Evolutionary conservation across 345 rosid genomes (phyloP), one percentile per base, ranked within the genome.

Genomic region (Excoecaria agallocha): DNA sequence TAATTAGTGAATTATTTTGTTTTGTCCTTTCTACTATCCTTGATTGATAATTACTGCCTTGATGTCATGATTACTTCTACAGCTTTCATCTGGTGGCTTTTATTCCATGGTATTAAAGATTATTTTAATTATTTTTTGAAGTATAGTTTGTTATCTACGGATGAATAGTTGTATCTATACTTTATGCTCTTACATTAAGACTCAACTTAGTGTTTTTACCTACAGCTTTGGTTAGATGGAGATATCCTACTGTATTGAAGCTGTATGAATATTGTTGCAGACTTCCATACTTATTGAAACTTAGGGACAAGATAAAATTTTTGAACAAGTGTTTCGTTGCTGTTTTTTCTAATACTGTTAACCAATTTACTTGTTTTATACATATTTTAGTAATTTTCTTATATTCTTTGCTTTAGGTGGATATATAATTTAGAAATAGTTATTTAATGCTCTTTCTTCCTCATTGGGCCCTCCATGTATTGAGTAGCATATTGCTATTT

Each of bases 21-120:
- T 12, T 19, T 69, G 17, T 50, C 16, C 15, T 73, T 35, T 71
- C 74, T 49, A 35, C 68, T 61, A 25, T 62, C 24, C 35, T 50
- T 25, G 12, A 35, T 50, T 25, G 12, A 35, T 8, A 19, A 35
- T 46, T 5, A 46, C 37, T 66, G 37, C 39, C 70, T 46, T 66
- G 46, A 68, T 17, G 3, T 50, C 41, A 35, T 35, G 35, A 15
- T 51, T 68, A 3, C 45, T 68, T 35, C 6, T 35, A 35, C 25
- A 38, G 17, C 17, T 68, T 75, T 67, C 67, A 25, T 56, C 15
- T 41, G 63, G 8, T 22, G 10, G 46, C 6, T 37, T 57, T 71
- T 43, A 57, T 22, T 45, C 8, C 15, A 22, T 56, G n/a, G 19
- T n/a, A 13, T 39, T 24, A 37, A 1, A 43, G n/a, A 12, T 70